Evolutionary conservation across 208 protist species (phyloP).

Genomic region (Trypanosoma lewisi): DNA sequence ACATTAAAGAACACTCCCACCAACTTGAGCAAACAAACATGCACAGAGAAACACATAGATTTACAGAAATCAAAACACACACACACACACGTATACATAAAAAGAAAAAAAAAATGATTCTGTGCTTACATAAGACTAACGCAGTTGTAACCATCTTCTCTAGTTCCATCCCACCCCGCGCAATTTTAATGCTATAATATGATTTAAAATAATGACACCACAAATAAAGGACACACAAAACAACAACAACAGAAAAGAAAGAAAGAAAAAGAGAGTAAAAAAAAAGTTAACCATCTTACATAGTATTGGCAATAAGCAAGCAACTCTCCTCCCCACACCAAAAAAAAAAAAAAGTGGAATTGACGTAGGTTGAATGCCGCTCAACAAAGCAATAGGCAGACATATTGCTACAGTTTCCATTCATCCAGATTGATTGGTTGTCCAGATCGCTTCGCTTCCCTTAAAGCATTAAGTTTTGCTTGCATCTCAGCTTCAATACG

Average conservation of each 20-base stretch:
- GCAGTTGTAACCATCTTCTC: too few relatives aligned
- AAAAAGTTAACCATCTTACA: slow-evolving; percentile 9
- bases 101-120: too few relatives aligned
- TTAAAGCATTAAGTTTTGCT: slow-evolving; percentile 83
- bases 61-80: too few relatives aligned
- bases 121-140: too few relatives aligned
- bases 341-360: too few relatives aligned
- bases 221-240: slow-evolving; percentile 5
- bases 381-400: too few relatives aligned
- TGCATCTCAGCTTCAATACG: slow-evolving; percentile 86
- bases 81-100: too few relatives aligned
- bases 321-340: background rate
- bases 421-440: slow-evolving; percentile 82
- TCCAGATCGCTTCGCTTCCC: slow-evolving; percentile 70
- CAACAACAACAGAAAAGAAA: background rate
- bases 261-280: slow-evolving; percentile 2
- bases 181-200: slow-evolving; percentile 18
- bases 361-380: too few relatives aligned
- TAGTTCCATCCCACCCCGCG: slow-evolving; percentile 18
- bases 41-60: too few relatives aligned
- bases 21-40: too few relatives aligned
- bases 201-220: background rate
- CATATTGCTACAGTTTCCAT: slow-evolving; percentile 60
- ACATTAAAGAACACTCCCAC: too few relatives aligned
- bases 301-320: slow-evolving; percentile 4